These are phyloP conservation scores for Calocera cornea DNA, from an alignment of 768 basidiomycete species.

Conservation along the genomic window DNA sequence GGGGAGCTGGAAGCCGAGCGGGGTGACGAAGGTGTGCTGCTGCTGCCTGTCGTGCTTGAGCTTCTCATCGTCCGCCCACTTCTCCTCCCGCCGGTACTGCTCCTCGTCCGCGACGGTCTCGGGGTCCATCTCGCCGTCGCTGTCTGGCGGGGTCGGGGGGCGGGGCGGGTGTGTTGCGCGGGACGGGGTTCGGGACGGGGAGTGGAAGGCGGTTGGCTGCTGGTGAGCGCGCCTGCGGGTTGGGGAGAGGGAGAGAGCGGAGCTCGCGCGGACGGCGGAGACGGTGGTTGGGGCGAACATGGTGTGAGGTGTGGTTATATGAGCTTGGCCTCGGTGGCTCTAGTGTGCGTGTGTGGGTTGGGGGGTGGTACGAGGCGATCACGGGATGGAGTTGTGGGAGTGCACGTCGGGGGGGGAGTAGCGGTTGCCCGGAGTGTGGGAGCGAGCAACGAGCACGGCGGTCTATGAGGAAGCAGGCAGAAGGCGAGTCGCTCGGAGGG, in stretches of 20 bases:
- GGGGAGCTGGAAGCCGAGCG: not conserved
- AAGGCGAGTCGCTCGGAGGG: too few species aligned
- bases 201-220: not conserved
- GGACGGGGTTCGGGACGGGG: not conserved
- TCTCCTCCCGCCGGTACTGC: not conserved
- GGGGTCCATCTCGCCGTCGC: not conserved
- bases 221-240: not conserved
- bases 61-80: not conserved
- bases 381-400: too few species aligned
- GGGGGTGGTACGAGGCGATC: too few species aligned
- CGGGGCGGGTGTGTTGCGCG: not conserved
- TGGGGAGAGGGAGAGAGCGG: not conserved
- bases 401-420: too few species aligned
- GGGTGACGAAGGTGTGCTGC: not conserved
- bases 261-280: too few species aligned
- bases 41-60: not conserved
- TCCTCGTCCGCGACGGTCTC: not conserved
- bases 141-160: not conserved
- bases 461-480: too few species aligned
- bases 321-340: too few species aligned
- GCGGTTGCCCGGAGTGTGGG: too few species aligned
- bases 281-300: too few species aligned
- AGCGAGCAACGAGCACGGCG: too few species aligned
- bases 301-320: too few species aligned
- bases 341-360: too few species aligned